Evolutionary conservation across 257 asterid genomes (phyloP).

Genomic region (Gentiana dahurica): DNA sequence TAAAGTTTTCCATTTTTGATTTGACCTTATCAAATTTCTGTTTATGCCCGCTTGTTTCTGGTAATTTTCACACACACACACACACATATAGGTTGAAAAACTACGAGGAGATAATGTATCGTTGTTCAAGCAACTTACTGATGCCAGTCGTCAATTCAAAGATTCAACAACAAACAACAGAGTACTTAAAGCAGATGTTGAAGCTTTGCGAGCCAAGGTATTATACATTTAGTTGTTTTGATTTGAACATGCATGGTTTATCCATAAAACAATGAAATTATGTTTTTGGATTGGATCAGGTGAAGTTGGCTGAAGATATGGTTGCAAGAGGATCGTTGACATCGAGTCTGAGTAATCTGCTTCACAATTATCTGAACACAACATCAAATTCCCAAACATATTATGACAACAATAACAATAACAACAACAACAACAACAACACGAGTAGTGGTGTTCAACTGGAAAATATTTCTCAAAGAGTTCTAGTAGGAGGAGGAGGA

Average conservation of each 20-base stretch:
- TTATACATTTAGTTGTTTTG: too few species aligned
- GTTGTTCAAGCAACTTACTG: constrained; percentile 51
- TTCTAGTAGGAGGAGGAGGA: background rate
- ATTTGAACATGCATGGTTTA: background rate
- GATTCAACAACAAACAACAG: constrained; percentile 74
- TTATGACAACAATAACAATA: background rate
- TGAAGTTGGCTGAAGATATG: constrained; percentile 84
- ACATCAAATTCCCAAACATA: constrained; percentile 24
- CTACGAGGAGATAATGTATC: constrained; percentile 48
- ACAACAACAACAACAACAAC: too few species aligned
- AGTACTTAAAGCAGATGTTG: constrained; percentile 83
- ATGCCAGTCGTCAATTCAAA: constrained; percentile 61
- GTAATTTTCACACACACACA: background rate
- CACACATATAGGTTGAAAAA: constrained; percentile 43
- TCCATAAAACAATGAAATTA: too few species aligned
- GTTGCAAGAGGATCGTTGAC: constrained; percentile 72
- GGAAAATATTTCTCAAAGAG: constrained; percentile 28
- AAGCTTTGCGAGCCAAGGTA: constrained; percentile 96
- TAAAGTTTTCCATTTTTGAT: background rate
- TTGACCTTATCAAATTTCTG: background rate
- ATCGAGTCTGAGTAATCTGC: constrained; percentile 62
- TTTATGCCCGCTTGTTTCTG: background rate
- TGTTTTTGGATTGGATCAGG: constrained; percentile 24
- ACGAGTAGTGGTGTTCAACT: constrained; percentile 20
- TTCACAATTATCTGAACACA: constrained; percentile 54